Base-by-base conservation (phyloP, 2,329 filamentous ascomycete genomes). In the Myrmaecium sp. region DNA sequence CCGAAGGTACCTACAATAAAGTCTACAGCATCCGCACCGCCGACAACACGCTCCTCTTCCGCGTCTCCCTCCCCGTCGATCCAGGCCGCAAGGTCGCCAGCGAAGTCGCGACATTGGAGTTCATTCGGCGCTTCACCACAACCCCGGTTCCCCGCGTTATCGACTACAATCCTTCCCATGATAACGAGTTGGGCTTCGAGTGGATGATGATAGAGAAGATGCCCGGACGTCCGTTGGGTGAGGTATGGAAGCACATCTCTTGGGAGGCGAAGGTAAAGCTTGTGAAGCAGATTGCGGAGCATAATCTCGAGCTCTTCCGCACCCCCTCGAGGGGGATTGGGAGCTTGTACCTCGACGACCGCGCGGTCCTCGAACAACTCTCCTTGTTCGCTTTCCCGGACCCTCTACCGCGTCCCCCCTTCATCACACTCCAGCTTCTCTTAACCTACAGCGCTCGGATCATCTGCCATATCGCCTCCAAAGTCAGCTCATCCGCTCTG, bases 201-300 rank as follows among this genome's bases (percentile, higher is more conserved):
- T 46, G 43, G 39, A 37, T 46, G 17, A 19, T 46, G 4, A 35
- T 42, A 33, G 31, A 39, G 14, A 33, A 29, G 17, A 28, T 44
- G 14, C 22, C 26, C 6, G 37, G 34, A 10, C 22, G 6, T 5
- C 5, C 20, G 10, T 26, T 26, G 9, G 16, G 10, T 2, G 12
- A 25, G 3, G 14, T 14, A 13, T 27, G 24, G 23, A 3, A 17
- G 12, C 6, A 31, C 2, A 27, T 41, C 27, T 23, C 15, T 6
- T 21, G 15, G 8, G 29, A 26, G 2, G 5, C 16, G 1, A 25
- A 29, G 11, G 3, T 14, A 1, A 5, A 14, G n/a, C 13, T 33
- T 3, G 2, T 19, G 6, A 12, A 19, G 3, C 17, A 14, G 2
- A n/a, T 27, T 6, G 32, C 30, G 2, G 32, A 32, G 5, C 32